Evolutionary conservation across 345 rosid genomes (phyloP).

Genomic region (Brassica cretica): DNA sequence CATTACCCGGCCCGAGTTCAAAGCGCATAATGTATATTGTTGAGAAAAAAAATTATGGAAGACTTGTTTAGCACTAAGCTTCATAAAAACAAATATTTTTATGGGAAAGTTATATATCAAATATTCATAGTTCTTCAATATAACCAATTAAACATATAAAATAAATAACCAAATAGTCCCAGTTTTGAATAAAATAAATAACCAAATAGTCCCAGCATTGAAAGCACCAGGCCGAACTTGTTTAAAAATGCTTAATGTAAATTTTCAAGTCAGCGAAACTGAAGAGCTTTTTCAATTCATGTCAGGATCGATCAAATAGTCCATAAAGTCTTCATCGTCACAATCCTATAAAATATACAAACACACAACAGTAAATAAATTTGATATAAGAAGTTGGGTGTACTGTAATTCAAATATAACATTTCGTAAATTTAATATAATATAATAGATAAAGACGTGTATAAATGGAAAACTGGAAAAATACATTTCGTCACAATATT

Average conservation of each 20-base stretch:
- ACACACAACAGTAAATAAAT: neutral
- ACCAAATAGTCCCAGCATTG: neutral
- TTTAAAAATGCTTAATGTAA: neutral
- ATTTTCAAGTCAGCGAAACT: neutral
- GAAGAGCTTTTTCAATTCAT: neutral
- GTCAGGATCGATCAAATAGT: neutral
- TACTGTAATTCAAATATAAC: neutral
- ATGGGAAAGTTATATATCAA: neutral
- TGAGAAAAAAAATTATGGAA: neutral
- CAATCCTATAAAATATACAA: conserved; percentile 23
- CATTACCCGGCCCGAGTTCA: neutral
- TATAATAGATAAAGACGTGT: neutral
- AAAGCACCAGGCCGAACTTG: conserved; percentile 18
- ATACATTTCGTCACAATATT: neutral
- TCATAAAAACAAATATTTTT: neutral
- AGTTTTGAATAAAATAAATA: neutral
- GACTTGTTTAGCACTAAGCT: neutral
- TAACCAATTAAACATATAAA: neutral
- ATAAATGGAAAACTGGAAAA: neutral
- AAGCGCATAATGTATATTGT: neutral
- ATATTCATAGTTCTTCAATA: neutral
- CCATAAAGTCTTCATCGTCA: conserved; percentile 2
- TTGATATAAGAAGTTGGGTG: conserved; percentile 4
- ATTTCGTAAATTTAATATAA: neutral
- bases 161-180: neutral